A percentile compares a stretch with the other conserved stretches of the same genome.
These are phyloP conservation scores for Mucor piriformis DNA, from an alignment of 371 early-diverging fungal species.

Conservation along the genomic window DNA sequence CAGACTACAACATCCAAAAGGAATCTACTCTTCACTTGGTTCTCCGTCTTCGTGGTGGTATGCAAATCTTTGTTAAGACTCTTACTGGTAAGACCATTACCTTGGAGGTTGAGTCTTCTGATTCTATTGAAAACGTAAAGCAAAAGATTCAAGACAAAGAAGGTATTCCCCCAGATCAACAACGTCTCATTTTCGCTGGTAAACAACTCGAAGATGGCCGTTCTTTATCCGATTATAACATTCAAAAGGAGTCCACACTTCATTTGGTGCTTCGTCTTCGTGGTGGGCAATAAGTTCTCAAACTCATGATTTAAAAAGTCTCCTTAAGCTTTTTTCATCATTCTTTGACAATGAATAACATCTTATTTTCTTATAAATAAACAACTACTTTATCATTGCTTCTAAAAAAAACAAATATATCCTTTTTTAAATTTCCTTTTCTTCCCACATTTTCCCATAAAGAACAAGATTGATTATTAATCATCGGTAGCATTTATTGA, in stretches of 20 bases:
- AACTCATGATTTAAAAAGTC: conserved; percentile 19
- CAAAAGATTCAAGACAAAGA: conserved; percentile 97
- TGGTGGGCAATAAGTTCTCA: conserved; percentile 45
- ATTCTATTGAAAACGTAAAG: conserved; percentile 97
- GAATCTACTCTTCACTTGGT: conserved; percentile 98
- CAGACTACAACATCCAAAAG: conserved; percentile 85
- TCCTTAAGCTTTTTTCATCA: conserved; percentile 46
- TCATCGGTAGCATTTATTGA: not conserved
- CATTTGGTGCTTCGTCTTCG: conserved; percentile 30
- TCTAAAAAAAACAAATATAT: not conserved
- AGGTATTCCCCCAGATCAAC: conserved; percentile 97
- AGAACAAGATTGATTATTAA: not conserved
- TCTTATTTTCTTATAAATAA: not conserved
- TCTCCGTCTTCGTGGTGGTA: conserved; percentile 91
- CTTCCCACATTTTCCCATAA: not conserved
- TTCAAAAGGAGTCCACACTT: conserved; percentile 30
- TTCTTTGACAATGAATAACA: not conserved
- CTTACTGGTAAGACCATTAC: conserved; percentile 86
- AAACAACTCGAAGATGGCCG: conserved; percentile 28
- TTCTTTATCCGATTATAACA: conserved; percentile 24
- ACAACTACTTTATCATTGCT: not conserved
- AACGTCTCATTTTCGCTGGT: conserved; percentile 91
- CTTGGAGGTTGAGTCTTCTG: conserved; percentile 92
- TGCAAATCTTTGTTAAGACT: conserved; percentile 84
- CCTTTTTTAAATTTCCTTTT: not conserved